A percentile compares a stretch with the other conserved stretches of the same genome.
These are phyloP conservation scores for Coemansia sp. DNA, from an alignment of 192 early-diverging fungal genomes.

Conservation along the genomic window DNA sequence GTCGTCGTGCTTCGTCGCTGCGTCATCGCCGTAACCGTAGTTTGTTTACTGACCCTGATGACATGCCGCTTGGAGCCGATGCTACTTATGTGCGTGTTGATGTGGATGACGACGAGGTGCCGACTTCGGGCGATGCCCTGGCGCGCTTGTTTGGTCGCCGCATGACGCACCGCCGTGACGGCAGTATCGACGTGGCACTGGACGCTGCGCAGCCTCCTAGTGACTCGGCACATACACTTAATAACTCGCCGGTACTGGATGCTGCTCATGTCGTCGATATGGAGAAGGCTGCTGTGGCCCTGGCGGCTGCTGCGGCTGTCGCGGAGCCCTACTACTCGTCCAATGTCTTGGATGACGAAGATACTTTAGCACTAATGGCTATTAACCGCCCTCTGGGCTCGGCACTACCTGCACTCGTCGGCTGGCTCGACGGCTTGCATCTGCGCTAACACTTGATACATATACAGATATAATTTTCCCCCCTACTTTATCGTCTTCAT, in stretches of 20 bases:
- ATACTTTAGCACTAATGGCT: background rate
- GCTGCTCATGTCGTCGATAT: slow-evolving; percentile 6
- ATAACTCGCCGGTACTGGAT: slow-evolving; percentile 19
- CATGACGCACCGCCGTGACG: slow-evolving; percentile 6
- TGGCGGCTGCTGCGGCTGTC: slow-evolving; percentile 1
- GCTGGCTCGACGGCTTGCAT: slow-evolving; percentile 51
- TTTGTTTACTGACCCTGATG: slow-evolving; percentile 1
- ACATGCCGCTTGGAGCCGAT: background rate
- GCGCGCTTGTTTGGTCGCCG: slow-evolving; percentile 1
- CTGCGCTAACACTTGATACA: slow-evolving; percentile 23
- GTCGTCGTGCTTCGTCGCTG: background rate
- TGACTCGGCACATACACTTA: slow-evolving; percentile 6
- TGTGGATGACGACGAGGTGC: background rate
- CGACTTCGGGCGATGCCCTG: slow-evolving; percentile 3
- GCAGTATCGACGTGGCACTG: slow-evolving; percentile 7
- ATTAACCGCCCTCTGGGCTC: slow-evolving; percentile 25
- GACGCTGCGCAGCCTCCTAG: background rate
- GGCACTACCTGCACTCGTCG: slow-evolving; percentile 25
- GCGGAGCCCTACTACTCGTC: slow-evolving; percentile 7
- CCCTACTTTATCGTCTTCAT: too few species aligned
- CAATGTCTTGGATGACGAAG: background rate
- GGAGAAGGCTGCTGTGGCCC: slow-evolving; percentile 17
- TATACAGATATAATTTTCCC: background rate
- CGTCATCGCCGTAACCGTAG: slow-evolving; percentile 5
- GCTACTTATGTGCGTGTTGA: background rate